These are phyloP conservation scores for Trichosporon coremiiforme DNA, from an alignment of 1,284 basidiomycete species.

Conservation along the genomic window DNA sequence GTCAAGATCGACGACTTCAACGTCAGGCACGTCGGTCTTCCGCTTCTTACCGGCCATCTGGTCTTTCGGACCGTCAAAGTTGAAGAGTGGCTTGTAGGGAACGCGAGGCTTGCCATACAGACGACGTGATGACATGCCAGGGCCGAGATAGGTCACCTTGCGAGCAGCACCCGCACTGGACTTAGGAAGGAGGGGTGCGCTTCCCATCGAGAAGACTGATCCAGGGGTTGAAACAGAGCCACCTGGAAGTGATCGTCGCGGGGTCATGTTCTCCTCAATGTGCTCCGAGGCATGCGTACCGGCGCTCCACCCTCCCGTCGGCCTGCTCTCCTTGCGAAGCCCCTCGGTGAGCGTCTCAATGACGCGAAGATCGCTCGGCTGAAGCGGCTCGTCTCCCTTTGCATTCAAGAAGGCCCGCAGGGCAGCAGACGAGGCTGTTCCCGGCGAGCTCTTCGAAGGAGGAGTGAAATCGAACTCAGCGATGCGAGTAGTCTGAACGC, in stretches of 20 bases:
- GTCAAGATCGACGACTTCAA: slow-evolving; percentile 23
- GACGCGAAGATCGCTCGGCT: slow-evolving; percentile 39
- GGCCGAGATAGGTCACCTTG: slow-evolving; percentile 43
- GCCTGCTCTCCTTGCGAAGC: slow-evolving; percentile 35
- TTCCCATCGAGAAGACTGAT: slow-evolving; percentile 31
- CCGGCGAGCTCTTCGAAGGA: background rate
- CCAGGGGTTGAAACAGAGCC: slow-evolving; percentile 27
- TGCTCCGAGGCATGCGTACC: slow-evolving; percentile 21
- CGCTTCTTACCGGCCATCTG: slow-evolving; percentile 32
- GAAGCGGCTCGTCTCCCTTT: slow-evolving; percentile 39
- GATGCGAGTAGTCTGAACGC: background rate
- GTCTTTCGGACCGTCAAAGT: slow-evolving; percentile 21
- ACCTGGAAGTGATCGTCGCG: slow-evolving; percentile 7
- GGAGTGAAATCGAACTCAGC: slow-evolving; percentile 17
- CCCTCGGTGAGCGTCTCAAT: slow-evolving; percentile 42
- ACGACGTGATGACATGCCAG: slow-evolving; percentile 46
- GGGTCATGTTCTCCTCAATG: background rate
- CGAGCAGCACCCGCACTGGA: background rate
- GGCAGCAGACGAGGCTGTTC: slow-evolving; percentile 33
- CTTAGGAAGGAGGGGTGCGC: background rate
- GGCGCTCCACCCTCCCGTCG: slow-evolving; percentile 36
- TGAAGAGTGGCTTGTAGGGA: slow-evolving; percentile 34
- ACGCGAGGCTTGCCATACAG: slow-evolving; percentile 31
- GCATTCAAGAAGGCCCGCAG: slow-evolving; percentile 44
- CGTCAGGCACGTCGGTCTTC: slow-evolving; percentile 25